These are phyloP conservation scores for Saccharomyces uvarum DNA, from an alignment of 1,139 yeast genomes.

Conservation along the genomic window DNA sequence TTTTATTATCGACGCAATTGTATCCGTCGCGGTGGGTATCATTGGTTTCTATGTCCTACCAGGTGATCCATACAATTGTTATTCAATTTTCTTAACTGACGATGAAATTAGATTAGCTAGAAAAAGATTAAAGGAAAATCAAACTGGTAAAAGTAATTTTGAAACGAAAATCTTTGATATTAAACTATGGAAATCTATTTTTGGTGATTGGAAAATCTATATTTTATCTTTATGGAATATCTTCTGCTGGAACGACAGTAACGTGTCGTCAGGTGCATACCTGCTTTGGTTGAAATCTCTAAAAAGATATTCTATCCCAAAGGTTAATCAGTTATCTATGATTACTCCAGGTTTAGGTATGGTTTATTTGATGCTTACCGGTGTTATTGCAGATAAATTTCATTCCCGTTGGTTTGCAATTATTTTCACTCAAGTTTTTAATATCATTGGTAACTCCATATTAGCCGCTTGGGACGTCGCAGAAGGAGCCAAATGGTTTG, in stretches of 20 bases:
- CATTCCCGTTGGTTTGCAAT: slow-evolving; percentile 53
- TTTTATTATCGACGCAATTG: slow-evolving; percentile 57
- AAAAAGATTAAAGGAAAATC: slow-evolving; percentile 41
- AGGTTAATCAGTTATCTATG: slow-evolving; percentile 39
- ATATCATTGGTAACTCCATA: slow-evolving; percentile 39
- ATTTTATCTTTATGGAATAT: slow-evolving; percentile 46
- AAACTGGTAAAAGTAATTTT: slow-evolving; percentile 28
- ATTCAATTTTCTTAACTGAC: slow-evolving; percentile 47
- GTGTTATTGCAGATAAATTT: slow-evolving; percentile 45
- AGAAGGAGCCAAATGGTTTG: slow-evolving; percentile 40
- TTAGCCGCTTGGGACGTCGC: slow-evolving; percentile 42
- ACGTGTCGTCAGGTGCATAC: slow-evolving; percentile 46
- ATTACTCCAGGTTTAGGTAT: slow-evolving; percentile 48
- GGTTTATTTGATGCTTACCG: slow-evolving; percentile 39
- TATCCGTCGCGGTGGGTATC: slow-evolving; percentile 53
- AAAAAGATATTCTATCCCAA: slow-evolving; percentile 35
- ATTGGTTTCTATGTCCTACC: slow-evolving; percentile 58
- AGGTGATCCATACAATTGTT: slow-evolving; percentile 59
- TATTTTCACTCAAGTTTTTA: slow-evolving; percentile 43
- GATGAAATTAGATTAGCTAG: slow-evolving; percentile 54
- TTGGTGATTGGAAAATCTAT: slow-evolving; percentile 51
- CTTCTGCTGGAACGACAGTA: slow-evolving; percentile 57
- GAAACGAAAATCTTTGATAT: slow-evolving; percentile 31
- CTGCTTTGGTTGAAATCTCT: slow-evolving; percentile 47
- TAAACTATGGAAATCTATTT: slow-evolving; percentile 43